A percentile compares a stretch with the other conserved stretches of the same genome.
phyloP scores from a whole-genome alignment of 2,329 filamentous ascomycete genomes.

The Sarocladium oryzae region DNA sequence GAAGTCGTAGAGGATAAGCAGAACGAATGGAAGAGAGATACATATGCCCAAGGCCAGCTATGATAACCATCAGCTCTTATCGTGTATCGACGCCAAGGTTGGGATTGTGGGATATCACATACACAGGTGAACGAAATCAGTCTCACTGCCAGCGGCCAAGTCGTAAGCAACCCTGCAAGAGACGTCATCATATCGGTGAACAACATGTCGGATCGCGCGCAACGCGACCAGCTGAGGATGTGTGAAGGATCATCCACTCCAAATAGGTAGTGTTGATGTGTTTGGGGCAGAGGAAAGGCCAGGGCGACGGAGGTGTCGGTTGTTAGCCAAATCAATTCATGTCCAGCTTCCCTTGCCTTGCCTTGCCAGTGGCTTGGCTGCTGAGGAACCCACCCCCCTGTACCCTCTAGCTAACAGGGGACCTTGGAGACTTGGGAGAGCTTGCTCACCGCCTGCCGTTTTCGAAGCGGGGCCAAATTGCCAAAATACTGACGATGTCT shows the following conservation, averaged over 20 bases:
- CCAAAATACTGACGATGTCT: constrained; percentile 7
- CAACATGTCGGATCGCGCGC: background rate
- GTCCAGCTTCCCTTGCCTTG: too few species aligned
- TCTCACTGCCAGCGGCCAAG: constrained; percentile 26
- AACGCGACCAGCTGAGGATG: background rate
- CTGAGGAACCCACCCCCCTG: too few species aligned
- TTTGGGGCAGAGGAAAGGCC: background rate
- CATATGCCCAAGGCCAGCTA: constrained; percentile 39
- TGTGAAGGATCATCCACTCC: too few species aligned
- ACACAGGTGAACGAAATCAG: constrained; percentile 33
- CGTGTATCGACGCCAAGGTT: background rate
- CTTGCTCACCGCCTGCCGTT: constrained; percentile 22
- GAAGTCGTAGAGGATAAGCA: constrained; percentile 45
- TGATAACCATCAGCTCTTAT: constrained; percentile 10
- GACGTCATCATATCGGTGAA: constrained; percentile 18
- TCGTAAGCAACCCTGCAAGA: constrained; percentile 19
- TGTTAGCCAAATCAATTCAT: background rate
- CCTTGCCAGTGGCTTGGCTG: too few species aligned
- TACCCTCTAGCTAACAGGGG: too few species aligned
- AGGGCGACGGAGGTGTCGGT: background rate
- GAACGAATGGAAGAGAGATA: constrained; percentile 38
- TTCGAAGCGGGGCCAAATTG: constrained; percentile 7
- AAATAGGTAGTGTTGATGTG: background rate
- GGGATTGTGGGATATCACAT: constrained; percentile 10
- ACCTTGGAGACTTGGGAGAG: too few species aligned